Evolutionary conservation across 129 eudicot genomes (phyloP).

Genomic region (Flaveria ramosissima): DNA sequence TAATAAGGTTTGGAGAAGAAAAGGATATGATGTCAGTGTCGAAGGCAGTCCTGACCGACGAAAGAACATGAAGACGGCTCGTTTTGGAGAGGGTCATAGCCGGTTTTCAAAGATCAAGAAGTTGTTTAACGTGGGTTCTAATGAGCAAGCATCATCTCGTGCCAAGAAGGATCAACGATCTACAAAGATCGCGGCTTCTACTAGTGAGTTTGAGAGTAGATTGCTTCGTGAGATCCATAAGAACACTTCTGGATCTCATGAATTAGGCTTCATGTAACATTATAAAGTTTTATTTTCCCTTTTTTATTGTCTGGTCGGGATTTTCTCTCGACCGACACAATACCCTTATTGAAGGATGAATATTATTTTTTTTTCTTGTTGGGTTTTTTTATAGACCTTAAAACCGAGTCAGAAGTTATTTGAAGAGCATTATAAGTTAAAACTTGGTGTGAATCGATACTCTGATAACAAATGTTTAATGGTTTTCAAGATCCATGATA

Average conservation of each 20-base stretch:
- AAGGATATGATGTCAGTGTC: slow-evolving; percentile 18
- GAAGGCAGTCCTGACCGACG: slow-evolving; percentile 27
- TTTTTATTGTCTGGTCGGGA: no score
- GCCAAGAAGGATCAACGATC: slow-evolving; percentile 24
- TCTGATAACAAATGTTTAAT: no score
- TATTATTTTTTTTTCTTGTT: no score
- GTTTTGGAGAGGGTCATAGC: slow-evolving; percentile 30
- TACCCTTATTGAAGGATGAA: no score
- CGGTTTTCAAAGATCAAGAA: slow-evolving; percentile 38
- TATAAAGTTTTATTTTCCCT: no score
- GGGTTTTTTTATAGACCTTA: no score
- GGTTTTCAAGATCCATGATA: no score
- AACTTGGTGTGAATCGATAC: no score
- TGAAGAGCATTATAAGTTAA: no score
- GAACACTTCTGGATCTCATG: slow-evolving; percentile 30
- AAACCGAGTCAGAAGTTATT: no score
- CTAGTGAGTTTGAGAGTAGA: slow-evolving; percentile 34
- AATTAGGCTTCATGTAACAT: slow-evolving; percentile 16
- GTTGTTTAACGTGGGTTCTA: slow-evolving; percentile 34
- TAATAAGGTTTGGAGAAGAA: slow-evolving; percentile 43
- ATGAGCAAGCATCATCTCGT: slow-evolving; percentile 10
- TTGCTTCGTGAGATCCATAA: slow-evolving; percentile 37
- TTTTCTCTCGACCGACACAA: no score
- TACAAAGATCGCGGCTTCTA: slow-evolving; percentile 33
- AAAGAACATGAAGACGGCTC: slow-evolving; percentile 37